Percentiles rank a stretch among this genome's conserved stretches.
Conservation (phyloP, 2,329 filamentous ascomycete genomes). For the Coniochaeta prunicola region DNA sequence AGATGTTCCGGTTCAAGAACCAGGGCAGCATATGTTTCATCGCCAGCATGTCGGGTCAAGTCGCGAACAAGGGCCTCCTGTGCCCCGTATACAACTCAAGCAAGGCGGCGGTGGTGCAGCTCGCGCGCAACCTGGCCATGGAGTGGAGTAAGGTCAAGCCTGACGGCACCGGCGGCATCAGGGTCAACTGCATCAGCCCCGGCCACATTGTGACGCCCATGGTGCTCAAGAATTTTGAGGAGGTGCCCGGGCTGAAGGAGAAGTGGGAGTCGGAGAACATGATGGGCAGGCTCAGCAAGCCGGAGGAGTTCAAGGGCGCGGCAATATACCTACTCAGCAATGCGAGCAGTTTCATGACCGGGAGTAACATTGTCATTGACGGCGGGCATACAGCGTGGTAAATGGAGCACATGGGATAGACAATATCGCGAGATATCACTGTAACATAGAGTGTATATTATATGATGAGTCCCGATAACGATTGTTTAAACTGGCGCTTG, state of each 20-base stretch:
- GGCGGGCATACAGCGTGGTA: constrained; percentile 51
- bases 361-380: constrained; percentile 45
- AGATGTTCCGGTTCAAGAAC: constrained; percentile 45
- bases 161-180: constrained; percentile 44
- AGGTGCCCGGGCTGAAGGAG: constrained; percentile 51
- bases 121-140: constrained; percentile 53
- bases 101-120: constrained; percentile 58
- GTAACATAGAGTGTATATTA: not conserved
- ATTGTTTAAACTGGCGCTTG: no score
- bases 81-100: constrained; percentile 61
- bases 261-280: constrained; percentile 70
- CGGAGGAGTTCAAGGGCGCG: constrained; percentile 54
- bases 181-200: constrained; percentile 63
- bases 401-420: not conserved
- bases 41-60: constrained; percentile 46
- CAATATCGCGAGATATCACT: not conserved
- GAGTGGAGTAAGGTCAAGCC: constrained; percentile 47
- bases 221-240: constrained; percentile 63
- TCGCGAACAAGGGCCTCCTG: constrained; percentile 53
- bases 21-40: constrained; percentile 50
- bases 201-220: constrained; percentile 65
- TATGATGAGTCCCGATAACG: no score
- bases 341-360: constrained; percentile 59
- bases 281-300: constrained; percentile 52
- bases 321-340: constrained; percentile 54